These are phyloP conservation scores for Aspergillus asperescens DNA, from an alignment of 495 filamentous ascomycete species.

Conservation along the genomic window DNA sequence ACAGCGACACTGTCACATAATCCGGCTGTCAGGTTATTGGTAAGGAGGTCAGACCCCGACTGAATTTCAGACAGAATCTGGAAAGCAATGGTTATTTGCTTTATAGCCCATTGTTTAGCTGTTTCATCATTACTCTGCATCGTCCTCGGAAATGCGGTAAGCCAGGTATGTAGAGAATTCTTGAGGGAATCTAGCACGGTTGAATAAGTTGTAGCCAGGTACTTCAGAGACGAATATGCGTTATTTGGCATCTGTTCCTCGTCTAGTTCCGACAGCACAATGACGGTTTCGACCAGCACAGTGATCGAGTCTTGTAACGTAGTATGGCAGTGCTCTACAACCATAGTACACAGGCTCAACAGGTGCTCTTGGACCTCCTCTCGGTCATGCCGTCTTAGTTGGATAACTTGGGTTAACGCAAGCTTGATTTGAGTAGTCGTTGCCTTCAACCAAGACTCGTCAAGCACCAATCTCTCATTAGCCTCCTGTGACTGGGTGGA, in stretches of 20 bases:
- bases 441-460: conserved; percentile 71
- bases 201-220: conserved; percentile 58
- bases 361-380: conserved; percentile 65
- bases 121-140: conserved; percentile 83
- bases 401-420: conserved; percentile 72
- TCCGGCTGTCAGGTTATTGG: conserved; percentile 57
- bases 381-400: conserved; percentile 68
- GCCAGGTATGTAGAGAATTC: conserved; percentile 71
- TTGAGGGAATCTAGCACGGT: conserved; percentile 64
- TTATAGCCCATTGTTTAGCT: conserved; percentile 63
- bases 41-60: conserved; percentile 64
- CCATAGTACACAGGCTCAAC: conserved; percentile 59
- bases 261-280: conserved; percentile 60
- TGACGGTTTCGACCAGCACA: conserved; percentile 74
- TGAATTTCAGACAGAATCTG: conserved; percentile 60
- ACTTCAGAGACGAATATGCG: conserved; percentile 44
- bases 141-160: conserved; percentile 68
- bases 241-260: conserved; percentile 35
- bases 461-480: conserved; percentile 34
- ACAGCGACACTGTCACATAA: conserved; percentile 44
- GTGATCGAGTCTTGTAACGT: conserved; percentile 63
- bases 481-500: conserved; percentile 23
- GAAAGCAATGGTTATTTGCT: conserved; percentile 67
- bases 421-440: conserved; percentile 80
- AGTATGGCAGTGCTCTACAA: conserved; percentile 72